A percentile compares a stretch with the other conserved stretches of the same genome.
phyloP scores from a whole-genome alignment of 129 eudicot species.

The Centrapalus pauciflorus region DNA sequence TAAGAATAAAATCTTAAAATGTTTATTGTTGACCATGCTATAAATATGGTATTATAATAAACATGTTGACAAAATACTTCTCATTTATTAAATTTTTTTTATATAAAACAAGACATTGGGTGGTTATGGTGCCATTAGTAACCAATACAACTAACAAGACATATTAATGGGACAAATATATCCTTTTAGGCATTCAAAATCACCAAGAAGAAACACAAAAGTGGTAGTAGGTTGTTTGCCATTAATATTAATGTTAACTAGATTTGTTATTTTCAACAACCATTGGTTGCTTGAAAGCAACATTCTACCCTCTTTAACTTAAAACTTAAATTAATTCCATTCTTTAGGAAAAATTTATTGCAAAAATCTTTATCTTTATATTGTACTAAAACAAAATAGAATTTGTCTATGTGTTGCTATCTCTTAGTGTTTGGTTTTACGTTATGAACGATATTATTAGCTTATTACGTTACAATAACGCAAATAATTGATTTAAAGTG shows the following conservation, averaged over 20 bases:
- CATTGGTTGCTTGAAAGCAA: constrained; percentile 25
- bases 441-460: too few relatives aligned
- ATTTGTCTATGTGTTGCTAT: too few relatives aligned
- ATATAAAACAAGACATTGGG: neutral
- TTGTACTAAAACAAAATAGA: too few relatives aligned
- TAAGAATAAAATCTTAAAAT: neutral
- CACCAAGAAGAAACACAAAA: constrained; percentile 1
- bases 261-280: constrained; percentile 18
- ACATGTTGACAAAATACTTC: constrained; percentile 5
- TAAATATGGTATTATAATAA: constrained; percentile 1
- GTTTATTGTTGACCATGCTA: constrained; percentile 4
- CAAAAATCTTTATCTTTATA: too few relatives aligned
- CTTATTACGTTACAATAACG: too few relatives aligned
- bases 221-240: constrained; percentile 20
- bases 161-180: constrained; percentile 28
- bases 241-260: neutral
- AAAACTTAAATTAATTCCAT: constrained; percentile 7
- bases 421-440: too few relatives aligned
- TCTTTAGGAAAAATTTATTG: too few relatives aligned
- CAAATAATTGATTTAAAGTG: too few relatives aligned
- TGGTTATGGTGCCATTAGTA: constrained; percentile 24
- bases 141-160: constrained; percentile 14
- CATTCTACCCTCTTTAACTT: constrained; percentile 18
- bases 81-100: neutral
- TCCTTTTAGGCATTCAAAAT: constrained; percentile 17